phyloP scores from a whole-genome alignment of 306 rosid species.

The Lablab purpureus region DNA sequence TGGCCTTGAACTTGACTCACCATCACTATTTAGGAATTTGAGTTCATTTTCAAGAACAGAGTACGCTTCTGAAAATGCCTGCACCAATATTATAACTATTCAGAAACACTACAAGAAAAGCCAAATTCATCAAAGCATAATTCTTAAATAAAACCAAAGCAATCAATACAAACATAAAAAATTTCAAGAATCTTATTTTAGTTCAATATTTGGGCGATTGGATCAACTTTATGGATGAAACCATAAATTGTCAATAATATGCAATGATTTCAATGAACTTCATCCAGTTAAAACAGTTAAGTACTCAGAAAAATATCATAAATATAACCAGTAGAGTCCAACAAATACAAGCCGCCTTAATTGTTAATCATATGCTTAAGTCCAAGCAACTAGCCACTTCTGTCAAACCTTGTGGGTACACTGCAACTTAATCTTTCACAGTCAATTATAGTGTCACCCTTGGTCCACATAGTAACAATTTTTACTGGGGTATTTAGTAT shows the following conservation, averaged over 20 bases:
- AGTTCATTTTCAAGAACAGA: conserved; percentile 76
- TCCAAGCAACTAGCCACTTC: neutral
- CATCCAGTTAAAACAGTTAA: neutral
- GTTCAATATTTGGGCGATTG: conserved; percentile 5
- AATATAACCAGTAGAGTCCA: neutral
- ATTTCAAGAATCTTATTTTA: conserved; percentile 10
- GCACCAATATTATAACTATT: conserved; percentile 40
- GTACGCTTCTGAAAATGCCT: conserved; percentile 95
- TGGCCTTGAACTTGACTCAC: conserved; percentile 58
- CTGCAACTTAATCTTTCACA: neutral
- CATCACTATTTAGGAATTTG: conserved; percentile 57
- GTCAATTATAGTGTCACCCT: conserved; percentile 1
- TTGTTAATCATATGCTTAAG: neutral
- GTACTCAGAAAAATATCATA: neutral
- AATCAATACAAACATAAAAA: neutral
- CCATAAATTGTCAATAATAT: neutral
- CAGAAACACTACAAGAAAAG: conserved; percentile 32
- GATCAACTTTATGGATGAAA: conserved; percentile 25
- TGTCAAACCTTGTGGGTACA: neutral
- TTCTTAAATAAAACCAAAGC: neutral
- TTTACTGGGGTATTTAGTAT: neutral
- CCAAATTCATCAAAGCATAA: conserved; percentile 31
- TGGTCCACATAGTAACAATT: neutral
- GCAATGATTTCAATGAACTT: conserved; percentile 16
- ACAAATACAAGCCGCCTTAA: neutral